A percentile compares a stretch with the other conserved stretches of the same genome.
phyloP scores from a whole-genome alignment of 208 protist species.

The Crithidia bombi region DNA sequence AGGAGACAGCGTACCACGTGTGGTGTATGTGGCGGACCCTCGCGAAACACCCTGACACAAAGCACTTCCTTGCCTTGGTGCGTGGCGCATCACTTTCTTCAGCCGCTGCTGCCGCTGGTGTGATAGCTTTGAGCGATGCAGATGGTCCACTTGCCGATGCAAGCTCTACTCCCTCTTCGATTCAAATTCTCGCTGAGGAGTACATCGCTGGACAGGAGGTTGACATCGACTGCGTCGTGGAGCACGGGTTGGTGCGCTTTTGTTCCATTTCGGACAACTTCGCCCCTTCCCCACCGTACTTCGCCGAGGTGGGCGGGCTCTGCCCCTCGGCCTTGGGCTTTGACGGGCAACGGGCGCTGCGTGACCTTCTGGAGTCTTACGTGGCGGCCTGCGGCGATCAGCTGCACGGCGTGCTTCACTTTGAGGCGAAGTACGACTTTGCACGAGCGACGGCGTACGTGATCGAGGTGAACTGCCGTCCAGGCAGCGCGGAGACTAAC shows the following conservation, averaged over 20 bases:
- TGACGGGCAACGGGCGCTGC: conserved; percentile 39
- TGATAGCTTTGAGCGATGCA: not conserved
- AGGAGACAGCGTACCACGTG: conserved; percentile 56
- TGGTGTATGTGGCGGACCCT: conserved; percentile 50
- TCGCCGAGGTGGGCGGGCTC: conserved; percentile 71
- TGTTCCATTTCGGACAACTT: conserved; percentile 84
- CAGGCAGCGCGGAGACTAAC: conserved; percentile 84
- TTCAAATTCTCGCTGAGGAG: conserved; percentile 72
- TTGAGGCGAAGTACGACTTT: conserved; percentile 85
- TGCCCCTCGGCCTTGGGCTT: conserved; percentile 46
- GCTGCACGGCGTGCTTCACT: conserved; percentile 78
- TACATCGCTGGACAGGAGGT: conserved; percentile 83
- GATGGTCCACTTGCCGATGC: not conserved
- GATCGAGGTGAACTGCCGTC: conserved; percentile 87
- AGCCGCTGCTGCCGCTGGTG: not conserved
- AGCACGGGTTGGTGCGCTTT: conserved; percentile 64
- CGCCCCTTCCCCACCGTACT: conserved; percentile 58
- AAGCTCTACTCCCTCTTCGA: not conserved
- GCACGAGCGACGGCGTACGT: conserved; percentile 47
- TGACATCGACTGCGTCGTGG: conserved; percentile 79
- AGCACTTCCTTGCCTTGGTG: conserved; percentile 47
- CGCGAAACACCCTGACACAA: conserved; percentile 43
- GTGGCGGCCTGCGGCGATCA: conserved; percentile 33
- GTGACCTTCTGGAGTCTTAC: conserved; percentile 54
- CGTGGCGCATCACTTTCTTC: not conserved